Percentiles rank a stretch among this genome's conserved stretches.
Evolutionary conservation across 306 rosid genomes (phyloP).

Genomic region (Arachis stenosperma): DNA sequence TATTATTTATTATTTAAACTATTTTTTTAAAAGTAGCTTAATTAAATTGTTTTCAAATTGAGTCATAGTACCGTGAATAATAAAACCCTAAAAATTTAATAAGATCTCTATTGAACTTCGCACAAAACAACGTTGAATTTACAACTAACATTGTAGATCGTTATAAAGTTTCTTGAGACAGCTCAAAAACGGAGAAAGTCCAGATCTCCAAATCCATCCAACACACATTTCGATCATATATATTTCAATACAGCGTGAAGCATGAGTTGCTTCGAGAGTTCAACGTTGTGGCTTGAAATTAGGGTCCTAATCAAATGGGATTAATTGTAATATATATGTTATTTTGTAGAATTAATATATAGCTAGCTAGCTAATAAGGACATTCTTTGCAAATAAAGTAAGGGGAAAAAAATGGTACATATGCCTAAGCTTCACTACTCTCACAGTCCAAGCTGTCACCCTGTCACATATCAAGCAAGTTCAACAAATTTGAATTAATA

Average conservation of each 20-base stretch:
- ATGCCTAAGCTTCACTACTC: constrained; percentile 1
- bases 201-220: neutral
- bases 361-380: constrained; percentile 3
- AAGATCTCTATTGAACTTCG: neutral
- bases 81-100: too few relatives aligned
- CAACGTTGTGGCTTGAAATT: neutral
- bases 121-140: constrained; percentile 31
- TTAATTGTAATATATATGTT: neutral
- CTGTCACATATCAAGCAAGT: neutral
- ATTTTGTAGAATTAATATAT: neutral
- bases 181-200: constrained; percentile 45
- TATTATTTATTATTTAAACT: too few relatives aligned
- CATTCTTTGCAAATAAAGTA: neutral
- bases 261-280: constrained; percentile 20
- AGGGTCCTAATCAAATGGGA: constrained; percentile 5
- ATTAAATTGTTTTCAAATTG: too few relatives aligned
- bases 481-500: neutral
- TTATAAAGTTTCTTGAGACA: constrained; percentile 23
- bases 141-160: neutral
- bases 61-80: too few relatives aligned
- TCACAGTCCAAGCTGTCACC: neutral
- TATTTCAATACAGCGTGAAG: constrained; percentile 29
- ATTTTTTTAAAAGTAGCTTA: too few relatives aligned
- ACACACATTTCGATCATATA: neutral
- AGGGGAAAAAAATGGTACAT: neutral